phyloP scores from a whole-genome alignment of 2,329 filamentous ascomycete genomes.

The Myriangium duriaei region DNA sequence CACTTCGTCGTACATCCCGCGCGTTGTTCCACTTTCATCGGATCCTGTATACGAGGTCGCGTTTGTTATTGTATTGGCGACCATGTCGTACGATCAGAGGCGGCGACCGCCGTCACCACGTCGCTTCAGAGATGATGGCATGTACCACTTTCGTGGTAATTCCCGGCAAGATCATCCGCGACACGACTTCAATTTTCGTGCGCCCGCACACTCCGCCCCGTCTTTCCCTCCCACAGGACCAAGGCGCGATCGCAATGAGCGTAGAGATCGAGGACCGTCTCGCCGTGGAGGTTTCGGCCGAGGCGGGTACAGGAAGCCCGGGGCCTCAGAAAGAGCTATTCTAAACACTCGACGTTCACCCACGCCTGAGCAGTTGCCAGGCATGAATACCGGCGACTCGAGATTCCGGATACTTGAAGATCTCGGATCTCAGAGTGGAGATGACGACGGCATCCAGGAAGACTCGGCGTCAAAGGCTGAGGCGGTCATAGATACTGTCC shows the following conservation, averaged over 20 bases:
- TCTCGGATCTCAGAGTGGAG: slow-evolving; percentile 28
- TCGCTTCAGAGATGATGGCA: neutral
- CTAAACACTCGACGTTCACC: slow-evolving; percentile 28
- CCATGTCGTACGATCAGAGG: slow-evolving; percentile 3
- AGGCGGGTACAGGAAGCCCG: slow-evolving; percentile 3
- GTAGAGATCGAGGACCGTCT: neutral
- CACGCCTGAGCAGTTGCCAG: slow-evolving; percentile 33
- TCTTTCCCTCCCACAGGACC: slow-evolving; percentile 5
- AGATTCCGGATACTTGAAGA: slow-evolving; percentile 30
- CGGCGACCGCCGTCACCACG: slow-evolving; percentile 8
- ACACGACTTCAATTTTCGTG: slow-evolving; percentile 4
- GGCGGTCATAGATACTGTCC: neutral
- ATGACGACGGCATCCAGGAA: slow-evolving; percentile 17
- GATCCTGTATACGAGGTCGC: too few species aligned
- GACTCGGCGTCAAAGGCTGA: slow-evolving; percentile 10
- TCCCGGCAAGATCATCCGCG: neutral
- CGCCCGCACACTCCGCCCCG: neutral
- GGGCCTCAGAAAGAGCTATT: slow-evolving; percentile 32
- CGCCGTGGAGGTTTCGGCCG: neutral
- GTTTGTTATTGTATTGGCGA: neutral
- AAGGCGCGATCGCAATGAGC: neutral
- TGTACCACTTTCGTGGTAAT: slow-evolving; percentile 3
- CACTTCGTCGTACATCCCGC: too few species aligned
- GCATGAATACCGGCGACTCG: slow-evolving; percentile 29
- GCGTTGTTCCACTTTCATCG: too few species aligned